These are phyloP conservation scores for Neurospora sp. DNA, from an alignment of 495 filamentous ascomycete species.

Conservation along the genomic window DNA sequence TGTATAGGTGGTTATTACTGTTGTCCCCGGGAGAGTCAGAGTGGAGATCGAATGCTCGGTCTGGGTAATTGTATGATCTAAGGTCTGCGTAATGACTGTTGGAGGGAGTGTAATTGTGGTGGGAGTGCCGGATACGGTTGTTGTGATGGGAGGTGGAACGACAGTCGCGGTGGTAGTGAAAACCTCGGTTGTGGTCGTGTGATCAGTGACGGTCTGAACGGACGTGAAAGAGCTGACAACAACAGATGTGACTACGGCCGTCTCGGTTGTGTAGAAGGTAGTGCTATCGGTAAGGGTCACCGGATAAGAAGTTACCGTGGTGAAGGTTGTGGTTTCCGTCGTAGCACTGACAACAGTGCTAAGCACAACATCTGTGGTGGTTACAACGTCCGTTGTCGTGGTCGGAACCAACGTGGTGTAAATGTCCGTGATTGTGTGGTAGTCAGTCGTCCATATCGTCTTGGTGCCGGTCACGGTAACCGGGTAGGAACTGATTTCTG, in stretches of 20 bases:
- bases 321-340: conserved; percentile 15
- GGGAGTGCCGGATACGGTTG: conserved; percentile 4
- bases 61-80: conserved; percentile 15
- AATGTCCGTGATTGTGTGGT: conserved; percentile 13
- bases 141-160: conserved; percentile 9
- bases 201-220: conserved; percentile 3
- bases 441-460: conserved; percentile 16
- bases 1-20: conserved; percentile 11
- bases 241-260: conserved; percentile 7
- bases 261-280: conserved; percentile 5
- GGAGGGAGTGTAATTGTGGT: conserved; percentile 14
- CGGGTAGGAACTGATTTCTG: conserved; percentile 4
- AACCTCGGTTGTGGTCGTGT: conserved; percentile 13
- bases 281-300: conserved; percentile 17
- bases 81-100: background rate
- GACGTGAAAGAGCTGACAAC: conserved; percentile 12
- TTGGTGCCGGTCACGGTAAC: conserved; percentile 17
- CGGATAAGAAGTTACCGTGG: conserved; percentile 11
- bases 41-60: conserved; percentile 1
- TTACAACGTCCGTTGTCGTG: conserved; percentile 14
- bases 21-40: conserved; percentile 18
- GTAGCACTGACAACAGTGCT: conserved; percentile 8
- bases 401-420: conserved; percentile 20
- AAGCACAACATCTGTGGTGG: conserved; percentile 12
- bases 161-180: conserved; percentile 15